A percentile compares a stretch with the other conserved stretches of the same genome.
phyloP scores from a whole-genome alignment of 1,284 basidiomycete genomes.

The Boletus sp. region DNA sequence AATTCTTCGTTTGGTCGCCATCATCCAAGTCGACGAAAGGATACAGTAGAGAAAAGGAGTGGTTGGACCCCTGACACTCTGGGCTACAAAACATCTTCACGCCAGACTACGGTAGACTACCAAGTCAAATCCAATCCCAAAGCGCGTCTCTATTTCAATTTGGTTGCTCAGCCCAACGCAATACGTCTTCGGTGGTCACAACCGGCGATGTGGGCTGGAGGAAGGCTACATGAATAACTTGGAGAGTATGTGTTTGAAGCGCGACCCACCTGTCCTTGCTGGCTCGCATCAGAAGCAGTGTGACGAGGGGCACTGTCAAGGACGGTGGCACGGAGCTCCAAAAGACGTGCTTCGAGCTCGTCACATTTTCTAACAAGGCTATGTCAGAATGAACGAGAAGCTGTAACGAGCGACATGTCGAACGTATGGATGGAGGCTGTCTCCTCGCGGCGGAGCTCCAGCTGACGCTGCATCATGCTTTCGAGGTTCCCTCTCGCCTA shows the following conservation, averaged over 20 bases:
- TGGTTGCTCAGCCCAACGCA: slow-evolving; percentile 61
- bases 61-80: slow-evolving; percentile 23
- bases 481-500: slow-evolving; percentile 72
- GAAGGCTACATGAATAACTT: background rate
- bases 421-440: slow-evolving; percentile 61
- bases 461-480: slow-evolving; percentile 69
- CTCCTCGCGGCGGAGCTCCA: slow-evolving; percentile 66
- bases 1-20: slow-evolving; percentile 69
- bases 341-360: slow-evolving; percentile 56
- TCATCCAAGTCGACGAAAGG: slow-evolving; percentile 25
- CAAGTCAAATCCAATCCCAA: background rate
- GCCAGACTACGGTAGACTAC: slow-evolving; percentile 9
- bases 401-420: slow-evolving; percentile 21
- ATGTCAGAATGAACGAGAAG: slow-evolving; percentile 8
- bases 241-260: background rate
- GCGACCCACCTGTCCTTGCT: slow-evolving; percentile 18
- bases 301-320: slow-evolving; percentile 14
- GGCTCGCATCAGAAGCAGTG: background rate
- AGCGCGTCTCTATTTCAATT: slow-evolving; percentile 12
- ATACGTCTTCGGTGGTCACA: slow-evolving; percentile 41
- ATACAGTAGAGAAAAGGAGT: background rate
- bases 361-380: slow-evolving; percentile 56
- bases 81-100: no score
- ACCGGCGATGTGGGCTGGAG: slow-evolving; percentile 11
- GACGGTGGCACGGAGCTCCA: slow-evolving; percentile 42